Conservation (phyloP, 768 basidiomycete species). For the Hirschioporus abietinus region DNA sequence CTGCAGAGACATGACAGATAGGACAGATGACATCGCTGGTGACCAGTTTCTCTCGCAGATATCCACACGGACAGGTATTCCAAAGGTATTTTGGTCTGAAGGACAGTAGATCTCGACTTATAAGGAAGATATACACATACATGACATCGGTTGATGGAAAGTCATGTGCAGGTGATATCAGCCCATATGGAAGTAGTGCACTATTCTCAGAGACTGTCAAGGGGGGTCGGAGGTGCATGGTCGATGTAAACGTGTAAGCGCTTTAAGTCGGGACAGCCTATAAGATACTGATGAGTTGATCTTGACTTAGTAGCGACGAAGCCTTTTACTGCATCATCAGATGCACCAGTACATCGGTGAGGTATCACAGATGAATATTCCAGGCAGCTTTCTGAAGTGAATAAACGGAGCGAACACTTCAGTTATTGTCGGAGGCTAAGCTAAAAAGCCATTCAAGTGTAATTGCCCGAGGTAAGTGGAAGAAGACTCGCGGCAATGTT, state of each 20-base stretch:
- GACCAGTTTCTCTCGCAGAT: not conserved
- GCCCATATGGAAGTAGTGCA: not conserved
- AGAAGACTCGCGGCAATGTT: not conserved
- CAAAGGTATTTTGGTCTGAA: not conserved
- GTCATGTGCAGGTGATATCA: not conserved
- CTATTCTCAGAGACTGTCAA: not conserved
- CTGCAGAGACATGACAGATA: not conserved
- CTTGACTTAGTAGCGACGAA: no score
- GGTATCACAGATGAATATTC: no score
- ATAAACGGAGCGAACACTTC: no score
- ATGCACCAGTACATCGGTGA: no score
- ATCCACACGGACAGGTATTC: not conserved
- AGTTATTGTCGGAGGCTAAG: no score
- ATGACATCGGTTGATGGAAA: not conserved
- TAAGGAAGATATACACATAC: not conserved
- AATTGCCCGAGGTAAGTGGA: no score
- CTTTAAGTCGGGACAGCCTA: no score
- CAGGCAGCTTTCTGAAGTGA: no score
- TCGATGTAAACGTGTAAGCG: no score
- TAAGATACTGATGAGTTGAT: no score
- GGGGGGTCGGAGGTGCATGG: not conserved
- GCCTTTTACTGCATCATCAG: no score
- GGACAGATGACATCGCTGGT: not conserved
- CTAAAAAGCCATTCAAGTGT: no score
- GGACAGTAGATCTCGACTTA: not conserved